These are phyloP conservation scores for Trichoderma sp. DNA, from an alignment of 2,329 filamentous ascomycete genomes.

Conservation along the genomic window DNA sequence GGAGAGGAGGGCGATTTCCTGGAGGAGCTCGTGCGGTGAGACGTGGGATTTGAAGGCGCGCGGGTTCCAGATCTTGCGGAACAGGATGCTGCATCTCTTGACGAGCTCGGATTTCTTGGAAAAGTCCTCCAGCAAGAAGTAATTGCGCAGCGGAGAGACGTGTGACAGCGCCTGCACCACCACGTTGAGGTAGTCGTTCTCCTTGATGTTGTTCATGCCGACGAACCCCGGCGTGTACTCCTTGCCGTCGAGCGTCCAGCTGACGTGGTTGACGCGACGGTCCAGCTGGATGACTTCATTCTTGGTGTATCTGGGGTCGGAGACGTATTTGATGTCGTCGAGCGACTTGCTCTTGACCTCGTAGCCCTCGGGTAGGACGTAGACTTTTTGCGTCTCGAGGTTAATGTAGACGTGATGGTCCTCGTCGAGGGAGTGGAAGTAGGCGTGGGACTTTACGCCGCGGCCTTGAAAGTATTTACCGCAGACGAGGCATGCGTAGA, in stretches of 20 bases:
- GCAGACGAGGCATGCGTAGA: conserved; percentile 95
- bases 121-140: conserved; percentile 84
- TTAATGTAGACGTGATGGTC: conserved; percentile 98
- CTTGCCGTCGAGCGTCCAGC: conserved; percentile 78
- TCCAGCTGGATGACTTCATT: conserved; percentile 81
- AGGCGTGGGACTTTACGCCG: conserved; percentile 91
- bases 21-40: conserved; percentile 93
- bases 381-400: conserved; percentile 89
- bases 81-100: conserved; percentile 82
- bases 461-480: conserved; percentile 97
- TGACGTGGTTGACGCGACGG: conserved; percentile 54
- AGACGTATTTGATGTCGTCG: conserved; percentile 97
- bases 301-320: conserved; percentile 82
- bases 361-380: conserved; percentile 92
- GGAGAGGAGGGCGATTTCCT: conserved; percentile 87
- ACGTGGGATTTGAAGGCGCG: conserved; percentile 96
- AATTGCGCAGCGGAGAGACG: conserved; percentile 86
- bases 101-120: conserved; percentile 73
- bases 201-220: conserved; percentile 99
- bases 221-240: conserved; percentile 93
- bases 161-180: conserved; percentile 90
- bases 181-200: conserved; percentile 98
- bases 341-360: conserved; percentile 93
- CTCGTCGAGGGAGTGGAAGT: conserved; percentile 94
- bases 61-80: conserved; percentile 98